Evolutionary conservation across 129 eudicot genomes (phyloP).

Genomic region (Flaveria linearis): DNA sequence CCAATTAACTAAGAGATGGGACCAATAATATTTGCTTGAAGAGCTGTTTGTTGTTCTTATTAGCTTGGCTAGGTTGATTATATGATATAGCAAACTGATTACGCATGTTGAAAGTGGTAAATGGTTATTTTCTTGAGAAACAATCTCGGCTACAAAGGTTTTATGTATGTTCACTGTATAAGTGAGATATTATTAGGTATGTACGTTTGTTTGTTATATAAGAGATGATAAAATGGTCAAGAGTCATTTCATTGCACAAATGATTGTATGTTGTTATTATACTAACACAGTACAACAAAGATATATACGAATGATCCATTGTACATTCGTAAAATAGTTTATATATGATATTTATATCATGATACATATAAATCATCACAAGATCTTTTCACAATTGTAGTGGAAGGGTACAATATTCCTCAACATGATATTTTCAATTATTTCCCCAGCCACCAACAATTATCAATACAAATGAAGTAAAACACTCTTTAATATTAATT

Average conservation of each 20-base stretch:
- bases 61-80: conserved; percentile 11
- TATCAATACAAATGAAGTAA: conserved; percentile 26
- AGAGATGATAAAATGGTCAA: neutral
- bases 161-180: neutral
- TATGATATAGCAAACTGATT: neutral
- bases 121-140: neutral
- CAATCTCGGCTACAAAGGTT: neutral
- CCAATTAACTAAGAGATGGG: conserved; percentile 6
- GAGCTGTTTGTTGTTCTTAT: neutral
- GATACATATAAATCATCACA: conserved; percentile 24
- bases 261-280: neutral
- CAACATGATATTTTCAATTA: conserved; percentile 22
- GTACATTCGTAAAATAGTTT: conserved; percentile 1
- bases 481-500: no score
- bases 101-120: neutral
- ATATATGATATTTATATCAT: neutral
- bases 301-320: conserved; percentile 2
- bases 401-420: conserved; percentile 30
- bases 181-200: no score
- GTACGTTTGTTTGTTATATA: neutral
- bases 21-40: conserved; percentile 2
- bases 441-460: conserved; percentile 35
- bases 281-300: neutral
- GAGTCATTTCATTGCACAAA: neutral
- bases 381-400: conserved; percentile 28